These are phyloP conservation scores for Colletotrichum neosansevieriae DNA, from an alignment of 2,329 filamentous ascomycete species.

Conservation along the genomic window DNA sequence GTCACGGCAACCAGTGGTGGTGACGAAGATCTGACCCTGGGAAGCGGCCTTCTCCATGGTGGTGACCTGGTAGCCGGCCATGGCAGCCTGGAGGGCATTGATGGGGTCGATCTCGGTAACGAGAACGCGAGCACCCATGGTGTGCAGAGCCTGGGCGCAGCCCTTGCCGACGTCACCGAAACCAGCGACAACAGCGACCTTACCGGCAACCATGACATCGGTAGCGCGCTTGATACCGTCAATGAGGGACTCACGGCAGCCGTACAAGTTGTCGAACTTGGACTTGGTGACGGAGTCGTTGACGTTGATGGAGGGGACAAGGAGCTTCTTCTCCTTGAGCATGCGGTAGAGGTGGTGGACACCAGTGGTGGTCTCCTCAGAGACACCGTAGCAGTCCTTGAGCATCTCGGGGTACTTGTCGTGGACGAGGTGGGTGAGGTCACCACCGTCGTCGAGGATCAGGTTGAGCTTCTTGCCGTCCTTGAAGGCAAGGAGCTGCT, in stretches of 20 bases:
- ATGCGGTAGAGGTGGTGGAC: slow-evolving; percentile 99
- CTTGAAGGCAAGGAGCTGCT: slow-evolving; percentile 97
- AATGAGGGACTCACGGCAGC: slow-evolving; percentile 97
- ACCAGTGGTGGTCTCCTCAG: slow-evolving; percentile 99
- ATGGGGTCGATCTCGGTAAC: slow-evolving; percentile 99
- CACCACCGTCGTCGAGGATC: slow-evolving; percentile 98
- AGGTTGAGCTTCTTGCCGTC: slow-evolving; percentile 96
- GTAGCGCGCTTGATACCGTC: slow-evolving; percentile 99
- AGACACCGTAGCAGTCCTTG: slow-evolving; percentile 97
- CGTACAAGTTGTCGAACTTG: slow-evolving; percentile 99
- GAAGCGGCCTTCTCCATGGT: slow-evolving; percentile 97
- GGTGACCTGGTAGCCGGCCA: slow-evolving; percentile 95
- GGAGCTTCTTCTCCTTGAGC: slow-evolving; percentile 90
- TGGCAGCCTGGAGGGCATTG: slow-evolving; percentile 98
- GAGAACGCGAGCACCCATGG: slow-evolving; percentile 96
- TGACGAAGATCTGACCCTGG: slow-evolving; percentile 97
- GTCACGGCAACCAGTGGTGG: slow-evolving; percentile 98
- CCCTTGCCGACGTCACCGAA: slow-evolving; percentile 99
- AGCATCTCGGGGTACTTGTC: slow-evolving; percentile 98
- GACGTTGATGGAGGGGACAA: slow-evolving; percentile 98
- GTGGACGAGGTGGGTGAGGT: slow-evolving; percentile 96
- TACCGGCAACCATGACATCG: slow-evolving; percentile 99
- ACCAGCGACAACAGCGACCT: slow-evolving; percentile 96
- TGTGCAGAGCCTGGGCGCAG: slow-evolving; percentile 93
- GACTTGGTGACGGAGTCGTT: slow-evolving; percentile 99